Percentiles rank a stretch among this genome's conserved stretches.
Conservation (phyloP, 202 grass and related monocot species). For the Carex arenaria region DNA sequence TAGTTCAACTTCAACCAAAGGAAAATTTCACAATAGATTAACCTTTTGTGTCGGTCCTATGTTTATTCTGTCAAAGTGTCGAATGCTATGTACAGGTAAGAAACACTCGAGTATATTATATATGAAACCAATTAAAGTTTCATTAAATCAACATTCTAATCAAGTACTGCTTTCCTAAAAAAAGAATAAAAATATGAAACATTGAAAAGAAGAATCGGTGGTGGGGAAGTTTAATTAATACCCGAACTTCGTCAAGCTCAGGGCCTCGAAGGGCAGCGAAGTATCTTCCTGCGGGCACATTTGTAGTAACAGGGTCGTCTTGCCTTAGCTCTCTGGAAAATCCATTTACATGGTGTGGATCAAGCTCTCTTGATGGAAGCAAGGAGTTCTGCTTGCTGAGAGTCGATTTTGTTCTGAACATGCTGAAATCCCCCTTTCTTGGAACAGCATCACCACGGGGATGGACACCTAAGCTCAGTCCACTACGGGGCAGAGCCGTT, state of each 20-base stretch:
- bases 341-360: conserved; percentile 43
- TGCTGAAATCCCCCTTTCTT: conserved; percentile 74
- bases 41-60: not conserved
- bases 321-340: conserved; percentile 14
- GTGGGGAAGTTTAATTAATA: conserved; percentile 8
- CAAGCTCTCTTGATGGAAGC: conserved; percentile 48
- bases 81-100: not conserved
- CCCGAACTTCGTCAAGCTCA: conserved; percentile 95
- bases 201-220: not conserved
- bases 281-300: conserved; percentile 83
- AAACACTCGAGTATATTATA: not conserved
- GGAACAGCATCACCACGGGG: not conserved
- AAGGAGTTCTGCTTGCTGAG: conserved; percentile 74
- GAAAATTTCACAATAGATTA: not conserved
- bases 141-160: not conserved
- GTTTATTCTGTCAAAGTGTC: not conserved
- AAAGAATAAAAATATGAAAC: not conserved
- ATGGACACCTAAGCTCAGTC: conserved; percentile 61
- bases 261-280: conserved; percentile 93
- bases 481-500: conserved; percentile 57
- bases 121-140: not conserved
- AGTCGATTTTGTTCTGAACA: conserved; percentile 95
- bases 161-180: not conserved
- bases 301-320: conserved; percentile 59
- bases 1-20: not conserved